A percentile compares a stretch with the other conserved stretches of the same genome.
phyloP scores from a whole-genome alignment of 768 basidiomycete species.

The Xerocomellus amylosporus region DNA sequence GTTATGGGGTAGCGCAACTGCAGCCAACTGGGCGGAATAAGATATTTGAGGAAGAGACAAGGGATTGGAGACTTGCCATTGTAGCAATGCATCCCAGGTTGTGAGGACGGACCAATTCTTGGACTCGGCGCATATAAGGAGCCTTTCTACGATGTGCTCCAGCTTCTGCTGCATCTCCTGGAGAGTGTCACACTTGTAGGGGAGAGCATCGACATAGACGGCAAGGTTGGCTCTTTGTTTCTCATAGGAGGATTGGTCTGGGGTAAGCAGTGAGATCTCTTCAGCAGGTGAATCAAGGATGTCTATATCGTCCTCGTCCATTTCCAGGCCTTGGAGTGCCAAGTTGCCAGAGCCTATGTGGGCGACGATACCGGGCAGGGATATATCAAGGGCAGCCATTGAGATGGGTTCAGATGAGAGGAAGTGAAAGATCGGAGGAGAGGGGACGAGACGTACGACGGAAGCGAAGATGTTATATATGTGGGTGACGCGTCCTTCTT shows the following conservation, averaged over 20 bases:
- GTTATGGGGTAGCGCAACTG: constrained; percentile 77
- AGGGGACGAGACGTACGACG: constrained; percentile 28
- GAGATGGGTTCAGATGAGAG: constrained; percentile 20
- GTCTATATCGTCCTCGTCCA: constrained; percentile 61
- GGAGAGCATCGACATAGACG: constrained; percentile 63
- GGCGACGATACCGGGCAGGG: constrained; percentile 22
- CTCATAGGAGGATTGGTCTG: constrained; percentile 44
- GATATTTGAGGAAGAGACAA: not conserved
- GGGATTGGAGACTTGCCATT: constrained; percentile 51
- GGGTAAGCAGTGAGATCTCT: constrained; percentile 20
- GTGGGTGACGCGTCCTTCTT: constrained; percentile 28
- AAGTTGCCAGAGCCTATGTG: constrained; percentile 25
- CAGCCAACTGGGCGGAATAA: constrained; percentile 59
- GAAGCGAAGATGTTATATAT: constrained; percentile 10
- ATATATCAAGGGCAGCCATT: constrained; percentile 24
- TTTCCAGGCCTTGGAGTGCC: constrained; percentile 29
- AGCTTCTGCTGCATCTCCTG: constrained; percentile 71
- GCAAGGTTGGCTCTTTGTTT: constrained; percentile 60
- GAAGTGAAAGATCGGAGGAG: constrained; percentile 10
- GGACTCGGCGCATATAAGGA: constrained; percentile 66
- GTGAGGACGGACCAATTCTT: constrained; percentile 73
- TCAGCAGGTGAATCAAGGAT: constrained; percentile 42
- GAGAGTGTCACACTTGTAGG: constrained; percentile 69
- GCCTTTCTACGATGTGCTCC: constrained; percentile 65
- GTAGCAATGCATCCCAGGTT: constrained; percentile 77